Evolutionary conservation across 257 asterid genomes (phyloP).

Genomic region (Catharanthus roseus): DNA sequence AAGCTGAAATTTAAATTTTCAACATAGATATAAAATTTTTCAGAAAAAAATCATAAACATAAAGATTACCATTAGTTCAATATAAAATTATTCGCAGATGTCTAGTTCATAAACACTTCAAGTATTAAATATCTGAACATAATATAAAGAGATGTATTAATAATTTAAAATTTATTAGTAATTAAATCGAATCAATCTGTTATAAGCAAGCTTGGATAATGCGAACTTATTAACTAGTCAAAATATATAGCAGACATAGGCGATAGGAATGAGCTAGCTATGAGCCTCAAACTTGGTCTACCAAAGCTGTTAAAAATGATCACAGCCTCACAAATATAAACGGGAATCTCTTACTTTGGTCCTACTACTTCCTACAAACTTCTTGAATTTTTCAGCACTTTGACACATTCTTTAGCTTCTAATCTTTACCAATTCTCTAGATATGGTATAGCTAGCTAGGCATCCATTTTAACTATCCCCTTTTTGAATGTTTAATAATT

Average conservation of each 20-base stretch:
- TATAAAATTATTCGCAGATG: too few species aligned
- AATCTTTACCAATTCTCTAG: slow-evolving; percentile 11
- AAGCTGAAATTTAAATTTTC: too few species aligned
- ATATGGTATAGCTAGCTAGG: neutral
- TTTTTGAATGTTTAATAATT: neutral
- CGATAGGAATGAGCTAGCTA: slow-evolving; percentile 2
- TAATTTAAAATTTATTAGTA: too few species aligned
- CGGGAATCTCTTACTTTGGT: slow-evolving; percentile 15
- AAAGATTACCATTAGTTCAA: too few species aligned
- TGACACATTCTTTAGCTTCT: neutral
- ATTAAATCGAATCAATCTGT: too few species aligned
- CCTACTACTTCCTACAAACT: slow-evolving; percentile 17
- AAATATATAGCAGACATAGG: slow-evolving; percentile 15
- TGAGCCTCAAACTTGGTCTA: slow-evolving; percentile 8
- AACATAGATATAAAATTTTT: too few species aligned
- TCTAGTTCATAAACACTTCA: too few species aligned
- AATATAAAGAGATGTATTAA: too few species aligned
- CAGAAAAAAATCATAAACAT: too few species aligned
- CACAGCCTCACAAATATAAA: slow-evolving; percentile 1
- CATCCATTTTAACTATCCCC: neutral
- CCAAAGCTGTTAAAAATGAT: neutral
- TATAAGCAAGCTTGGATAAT: too few species aligned
- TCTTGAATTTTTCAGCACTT: slow-evolving; percentile 10
- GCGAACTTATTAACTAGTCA: too few species aligned
- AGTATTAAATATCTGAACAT: too few species aligned